These are phyloP conservation scores for Diaporthe batatas DNA, from an alignment of 2,329 filamentous ascomycete genomes.

Conservation along the genomic window DNA sequence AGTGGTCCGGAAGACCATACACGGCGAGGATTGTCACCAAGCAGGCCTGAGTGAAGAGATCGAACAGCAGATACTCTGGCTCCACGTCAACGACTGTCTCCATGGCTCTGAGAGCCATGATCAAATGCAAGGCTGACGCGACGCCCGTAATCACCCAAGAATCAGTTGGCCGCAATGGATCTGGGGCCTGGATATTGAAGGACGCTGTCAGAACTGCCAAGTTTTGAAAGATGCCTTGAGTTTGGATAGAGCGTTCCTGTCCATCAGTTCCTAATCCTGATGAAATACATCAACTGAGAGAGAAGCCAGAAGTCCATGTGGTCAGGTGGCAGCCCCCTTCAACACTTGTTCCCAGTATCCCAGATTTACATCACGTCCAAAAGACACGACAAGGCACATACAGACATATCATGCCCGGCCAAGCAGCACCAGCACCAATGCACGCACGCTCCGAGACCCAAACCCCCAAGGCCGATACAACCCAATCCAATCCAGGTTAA, in stretches of 20 bases:
- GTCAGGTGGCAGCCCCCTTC: too few relatives aligned
- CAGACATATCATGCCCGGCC: too few relatives aligned
- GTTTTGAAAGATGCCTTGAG: background rate
- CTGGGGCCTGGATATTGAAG: background rate
- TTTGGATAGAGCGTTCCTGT: background rate
- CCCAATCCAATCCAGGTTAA: too few relatives aligned
- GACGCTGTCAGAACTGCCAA: conserved; percentile 2
- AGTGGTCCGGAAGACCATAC: background rate
- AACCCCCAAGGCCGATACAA: too few relatives aligned
- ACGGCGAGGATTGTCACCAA: background rate
- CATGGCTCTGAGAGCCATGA: background rate
- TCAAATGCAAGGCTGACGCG: background rate
- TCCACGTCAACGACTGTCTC: background rate
- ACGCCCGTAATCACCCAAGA: background rate
- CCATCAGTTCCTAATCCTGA: background rate
- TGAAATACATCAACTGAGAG: background rate
- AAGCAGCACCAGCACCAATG: too few relatives aligned
- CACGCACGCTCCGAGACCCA: too few relatives aligned
- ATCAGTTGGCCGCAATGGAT: background rate
- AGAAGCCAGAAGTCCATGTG: too few relatives aligned
- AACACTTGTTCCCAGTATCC: too few relatives aligned
- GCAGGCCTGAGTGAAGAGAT: background rate
- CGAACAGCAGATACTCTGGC: background rate
- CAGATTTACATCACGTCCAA: too few relatives aligned
- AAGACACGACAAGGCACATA: too few relatives aligned